A percentile compares a stretch with the other conserved stretches of the same genome.
phyloP scores from a whole-genome alignment of 73 alveolate genomes.

The Paramecium sonneborni region DNA sequence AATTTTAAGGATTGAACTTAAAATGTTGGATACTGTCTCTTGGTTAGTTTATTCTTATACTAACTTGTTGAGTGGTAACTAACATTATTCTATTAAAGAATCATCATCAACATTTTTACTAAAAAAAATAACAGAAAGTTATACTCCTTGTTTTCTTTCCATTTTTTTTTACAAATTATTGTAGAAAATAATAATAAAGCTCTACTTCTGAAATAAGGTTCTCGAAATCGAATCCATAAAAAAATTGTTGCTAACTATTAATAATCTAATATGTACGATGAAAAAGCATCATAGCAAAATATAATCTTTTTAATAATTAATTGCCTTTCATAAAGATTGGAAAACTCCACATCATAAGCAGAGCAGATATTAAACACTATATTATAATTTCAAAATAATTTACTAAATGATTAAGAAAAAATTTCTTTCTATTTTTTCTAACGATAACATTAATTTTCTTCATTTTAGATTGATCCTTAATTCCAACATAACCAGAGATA shows the following conservation, averaged over 20 bases:
- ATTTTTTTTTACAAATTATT: not conserved
- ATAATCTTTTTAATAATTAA: not conserved
- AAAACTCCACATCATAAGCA: not conserved
- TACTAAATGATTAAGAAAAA: not conserved
- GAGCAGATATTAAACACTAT: not conserved
- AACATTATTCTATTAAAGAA: not conserved
- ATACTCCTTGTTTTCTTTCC: conserved; percentile 20
- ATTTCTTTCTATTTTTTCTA: not conserved
- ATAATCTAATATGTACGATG: not conserved
- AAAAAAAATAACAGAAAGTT: not conserved
- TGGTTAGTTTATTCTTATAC: not conserved
- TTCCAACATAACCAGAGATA: not conserved
- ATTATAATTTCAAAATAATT: not conserved
- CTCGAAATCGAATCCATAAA: not conserved
- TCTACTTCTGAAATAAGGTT: conserved; percentile 13
- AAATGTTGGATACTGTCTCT: not conserved
- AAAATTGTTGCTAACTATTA: not conserved
- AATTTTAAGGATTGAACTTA: not conserved
- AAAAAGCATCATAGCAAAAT: not conserved
- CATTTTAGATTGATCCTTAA: not conserved
- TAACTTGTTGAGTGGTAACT: not conserved
- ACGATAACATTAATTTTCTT: not conserved
- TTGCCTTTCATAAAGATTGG: not conserved
- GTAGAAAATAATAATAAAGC: not conserved
- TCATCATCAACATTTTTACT: not conserved